Base-by-base conservation (phyloP, 2,329 filamentous ascomycete species). In the Penicillium occitanis region DNA sequence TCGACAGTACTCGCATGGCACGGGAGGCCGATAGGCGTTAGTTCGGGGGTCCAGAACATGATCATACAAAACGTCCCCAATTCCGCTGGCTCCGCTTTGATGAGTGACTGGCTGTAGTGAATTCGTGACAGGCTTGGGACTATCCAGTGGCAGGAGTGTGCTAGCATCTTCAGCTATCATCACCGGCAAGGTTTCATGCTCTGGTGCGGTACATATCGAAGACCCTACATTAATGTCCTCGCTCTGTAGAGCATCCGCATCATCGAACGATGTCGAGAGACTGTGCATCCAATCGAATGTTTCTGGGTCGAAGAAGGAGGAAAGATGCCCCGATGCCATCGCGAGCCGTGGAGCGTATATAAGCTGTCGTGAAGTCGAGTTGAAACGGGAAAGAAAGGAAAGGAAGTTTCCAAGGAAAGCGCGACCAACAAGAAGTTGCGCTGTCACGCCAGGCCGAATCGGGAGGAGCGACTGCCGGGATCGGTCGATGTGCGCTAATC, bases 1-100 rank as follows among this genome's bases (percentile, higher is more conserved):
- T 55, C 75, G 76, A 69, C 83, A 85, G 68, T 84, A 76, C 37
- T 69, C 71, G 69, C 83, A 85, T 1, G 83, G 81, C 5, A 66
- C 71, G 0, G 78, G 73, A 0, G 83, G 81, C 10, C 53, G 53
- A 37, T 57, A 57, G 33, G 30, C 19, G 19, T 57, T 57, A 14
- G 53, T 57, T 37, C 19, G 33, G 25, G 33, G 53, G 37, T 57
- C 53, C 14, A 14, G 30, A 40, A 17, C 17, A 22, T 57, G 53
- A 14, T 25, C 33, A 37, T 57, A 22, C 5, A 57, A n/a, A 57
- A 57, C 30, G 4, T 57, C 33, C 14, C 40, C 33, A 25, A 37
- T 57, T 25, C 5, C 30, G 51, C n/a, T 13, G 30, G 14, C 8
- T 14, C 6, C 4, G 33, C 11, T 37, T 14, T n/a, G n/a, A 7